Evolutionary conservation across 257 asterid genomes (phyloP).

Genomic region (Lycium barbarum): DNA sequence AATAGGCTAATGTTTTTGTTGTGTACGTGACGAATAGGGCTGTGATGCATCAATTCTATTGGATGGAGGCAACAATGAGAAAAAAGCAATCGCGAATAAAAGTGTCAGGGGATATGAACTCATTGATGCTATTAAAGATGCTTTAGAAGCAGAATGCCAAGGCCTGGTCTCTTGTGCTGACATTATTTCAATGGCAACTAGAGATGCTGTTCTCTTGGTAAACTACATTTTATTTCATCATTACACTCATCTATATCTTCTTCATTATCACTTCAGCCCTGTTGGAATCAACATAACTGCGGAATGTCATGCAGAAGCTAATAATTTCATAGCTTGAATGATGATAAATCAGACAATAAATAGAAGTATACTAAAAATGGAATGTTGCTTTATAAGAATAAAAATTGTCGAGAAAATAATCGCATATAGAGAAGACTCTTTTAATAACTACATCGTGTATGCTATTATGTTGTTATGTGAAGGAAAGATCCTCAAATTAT

Average conservation of each 20-base stretch:
- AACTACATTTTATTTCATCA: not conserved
- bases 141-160: slow-evolving; percentile 50
- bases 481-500: no score
- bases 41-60: slow-evolving; percentile 71
- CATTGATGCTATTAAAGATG: slow-evolving; percentile 57
- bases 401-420: no score
- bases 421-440: no score
- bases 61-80: slow-evolving; percentile 55
- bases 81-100: slow-evolving; percentile 51
- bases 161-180: slow-evolving; percentile 71
- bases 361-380: no score
- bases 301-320: no score
- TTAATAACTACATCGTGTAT: no score
- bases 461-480: no score
- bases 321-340: no score
- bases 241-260: not conserved
- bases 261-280: no score
- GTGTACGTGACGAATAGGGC: slow-evolving; percentile 43
- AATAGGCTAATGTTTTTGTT: not conserved
- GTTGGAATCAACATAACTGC: no score
- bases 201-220: slow-evolving; percentile 63
- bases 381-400: no score
- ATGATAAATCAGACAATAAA: no score
- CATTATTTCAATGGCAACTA: slow-evolving; percentile 62
- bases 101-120: slow-evolving; percentile 62